Base-by-base conservation (phyloP, 768 basidiomycete genomes). In the Tricholoma matsutake region DNA sequence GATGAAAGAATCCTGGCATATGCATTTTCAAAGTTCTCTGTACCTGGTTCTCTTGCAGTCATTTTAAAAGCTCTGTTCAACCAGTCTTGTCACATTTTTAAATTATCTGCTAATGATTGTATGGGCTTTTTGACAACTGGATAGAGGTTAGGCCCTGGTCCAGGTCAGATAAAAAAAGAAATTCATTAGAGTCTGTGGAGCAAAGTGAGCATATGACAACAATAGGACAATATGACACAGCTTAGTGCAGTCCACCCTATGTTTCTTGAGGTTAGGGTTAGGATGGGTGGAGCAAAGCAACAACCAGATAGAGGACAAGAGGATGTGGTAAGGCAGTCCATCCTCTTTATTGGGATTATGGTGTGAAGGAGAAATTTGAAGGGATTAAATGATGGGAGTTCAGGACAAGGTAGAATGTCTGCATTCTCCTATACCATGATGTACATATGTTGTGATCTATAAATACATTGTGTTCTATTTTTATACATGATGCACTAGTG, bases 1-100 rank as follows among this genome's bases (percentile, higher is more conserved):
- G 65, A 67, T 47, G 39, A 39, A 51, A 20, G 63, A 39, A 49
- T 64, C 22, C 41, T 59, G 31, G 31, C 34, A 13, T 49, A 34
- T 11, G 35, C 58, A 35, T 34, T 59, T n/a, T 31, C 31, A 49
- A 58, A 49, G 43, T 49, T 49, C 47, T 49, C 43, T 49, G 47
- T 49, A 28, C 47, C 47, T 49, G 47, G 47, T 49, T 49, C 16
- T 49, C 25, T 25, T 49, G 47, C 47, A 49, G 47, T 28, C 47
- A 45, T 45, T 45, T 45, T 22, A 22, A 61, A 41, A 14, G 7
- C 20, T n/a, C n/a, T 45, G 43, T 45, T 45, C 43, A 20, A 22
- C 43, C 8, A 45, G 43, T 45, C 43, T 45, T 41, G 39, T 41
- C 39, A 41, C 39, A 41, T 41, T 41, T 14, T 41, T 41, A 41